These are phyloP conservation scores for Cutaneotrichosporon cutaneum DNA, from an alignment of 1,284 basidiomycete species.

Conservation along the genomic window DNA sequence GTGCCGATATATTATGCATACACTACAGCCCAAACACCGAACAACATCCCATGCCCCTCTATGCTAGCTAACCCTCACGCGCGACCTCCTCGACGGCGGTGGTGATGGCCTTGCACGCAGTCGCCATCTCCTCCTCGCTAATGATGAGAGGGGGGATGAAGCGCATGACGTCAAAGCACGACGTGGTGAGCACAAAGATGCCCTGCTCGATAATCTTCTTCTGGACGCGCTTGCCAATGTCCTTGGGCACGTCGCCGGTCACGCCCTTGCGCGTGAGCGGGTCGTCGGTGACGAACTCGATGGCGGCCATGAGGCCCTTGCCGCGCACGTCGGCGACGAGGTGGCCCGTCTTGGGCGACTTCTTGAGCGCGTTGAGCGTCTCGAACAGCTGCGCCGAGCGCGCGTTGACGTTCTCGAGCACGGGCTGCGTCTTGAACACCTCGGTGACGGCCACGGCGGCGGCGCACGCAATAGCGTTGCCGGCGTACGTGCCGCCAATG, in stretches of 20 bases:
- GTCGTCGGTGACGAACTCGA: constrained; percentile 42
- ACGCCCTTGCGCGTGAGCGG: constrained; percentile 37
- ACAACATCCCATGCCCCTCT: constrained; percentile 11
- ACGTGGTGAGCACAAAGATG: constrained; percentile 62
- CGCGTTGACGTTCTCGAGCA: constrained; percentile 72
- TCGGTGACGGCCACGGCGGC: constrained; percentile 79
- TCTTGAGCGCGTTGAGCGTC: constrained; percentile 56
- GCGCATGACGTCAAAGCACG: constrained; percentile 52
- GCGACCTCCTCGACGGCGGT: constrained; percentile 66
- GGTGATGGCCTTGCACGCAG: constrained; percentile 63
- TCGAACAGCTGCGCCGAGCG: constrained; percentile 72
- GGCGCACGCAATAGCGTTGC: constrained; percentile 84
- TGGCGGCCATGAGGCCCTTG: constrained; percentile 53
- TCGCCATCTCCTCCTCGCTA: constrained; percentile 62
- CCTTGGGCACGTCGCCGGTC: constrained; percentile 58
- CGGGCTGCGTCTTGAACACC: constrained; percentile 70
- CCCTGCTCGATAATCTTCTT: constrained; percentile 79
- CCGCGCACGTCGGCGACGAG: constrained; percentile 55
- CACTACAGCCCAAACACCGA: constrained; percentile 8
- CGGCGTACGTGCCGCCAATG: constrained; percentile 88
- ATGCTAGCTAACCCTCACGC: constrained; percentile 54
- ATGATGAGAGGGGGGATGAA: constrained; percentile 75
- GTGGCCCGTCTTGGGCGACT: constrained; percentile 55
- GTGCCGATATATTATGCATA: constrained; percentile 3
- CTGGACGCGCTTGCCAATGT: constrained; percentile 71